These are phyloP conservation scores for Aspergillus neoniger DNA, from an alignment of 2,329 filamentous ascomycete genomes.

Conservation along the genomic window DNA sequence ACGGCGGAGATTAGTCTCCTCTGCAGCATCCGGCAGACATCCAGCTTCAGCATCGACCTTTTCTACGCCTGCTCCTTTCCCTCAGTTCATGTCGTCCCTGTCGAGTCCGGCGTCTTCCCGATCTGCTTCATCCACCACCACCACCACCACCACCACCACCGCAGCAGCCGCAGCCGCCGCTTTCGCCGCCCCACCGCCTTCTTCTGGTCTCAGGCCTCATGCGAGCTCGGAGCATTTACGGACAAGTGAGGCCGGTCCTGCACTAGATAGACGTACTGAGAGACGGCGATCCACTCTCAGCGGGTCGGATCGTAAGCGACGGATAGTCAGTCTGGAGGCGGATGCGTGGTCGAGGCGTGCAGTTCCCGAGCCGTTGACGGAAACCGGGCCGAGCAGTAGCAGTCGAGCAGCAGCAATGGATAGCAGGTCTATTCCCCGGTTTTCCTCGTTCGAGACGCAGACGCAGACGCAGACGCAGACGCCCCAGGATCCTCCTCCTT, in stretches of 20 bases:
- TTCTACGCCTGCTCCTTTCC: background rate
- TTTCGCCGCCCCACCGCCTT: slow-evolving; percentile 10
- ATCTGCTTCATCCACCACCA: slow-evolving; percentile 17
- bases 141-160: slow-evolving; percentile 1
- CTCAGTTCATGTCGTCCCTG: slow-evolving; percentile 28
- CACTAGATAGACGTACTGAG: slow-evolving; percentile 19
- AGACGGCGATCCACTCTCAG: slow-evolving; percentile 25
- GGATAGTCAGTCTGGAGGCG: slow-evolving; percentile 41
- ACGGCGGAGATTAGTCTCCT: slow-evolving; percentile 38
- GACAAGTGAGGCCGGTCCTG: slow-evolving; percentile 20
- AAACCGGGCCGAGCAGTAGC: slow-evolving; percentile 19
- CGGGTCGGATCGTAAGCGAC: slow-evolving; percentile 45
- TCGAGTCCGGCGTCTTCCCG: slow-evolving; percentile 24
- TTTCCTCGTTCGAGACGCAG: slow-evolving; percentile 16
- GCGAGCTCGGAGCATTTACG: slow-evolving; percentile 18
- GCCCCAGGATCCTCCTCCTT: slow-evolving; percentile 14
- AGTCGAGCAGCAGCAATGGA: slow-evolving; percentile 18
- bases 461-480: slow-evolving; percentile 2
- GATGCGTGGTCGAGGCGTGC: slow-evolving; percentile 25
- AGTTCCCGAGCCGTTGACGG: slow-evolving; percentile 13
- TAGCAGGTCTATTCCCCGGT: slow-evolving; percentile 29
- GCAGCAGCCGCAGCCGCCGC: slow-evolving; percentile 10
- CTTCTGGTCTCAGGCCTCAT: slow-evolving; percentile 17
- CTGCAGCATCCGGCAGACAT: slow-evolving; percentile 21
- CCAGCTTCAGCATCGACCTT: slow-evolving; percentile 8